Base-by-base conservation (phyloP, 139 green algal genomes). In the Picochlorum sp. region DNA sequence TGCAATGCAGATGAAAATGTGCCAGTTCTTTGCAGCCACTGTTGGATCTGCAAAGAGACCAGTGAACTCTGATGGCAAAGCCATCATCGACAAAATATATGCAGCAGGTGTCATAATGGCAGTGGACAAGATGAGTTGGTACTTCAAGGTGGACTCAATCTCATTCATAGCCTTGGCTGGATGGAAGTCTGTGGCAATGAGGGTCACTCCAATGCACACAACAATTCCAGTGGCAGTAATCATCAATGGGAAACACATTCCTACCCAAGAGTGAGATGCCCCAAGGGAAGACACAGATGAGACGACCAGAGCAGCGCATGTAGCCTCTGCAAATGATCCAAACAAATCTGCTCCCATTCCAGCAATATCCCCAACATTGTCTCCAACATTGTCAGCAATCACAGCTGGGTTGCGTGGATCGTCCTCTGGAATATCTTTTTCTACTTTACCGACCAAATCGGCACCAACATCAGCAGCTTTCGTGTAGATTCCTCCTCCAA, bases 331-430 rank as follows among this genome's bases (percentile, higher is more conserved):
- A 62, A 98, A 97, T 10, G 89, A 96, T 56, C 92, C 92, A 58
- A 98, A 98, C 61, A 98, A 84, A 64, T 98, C 92, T 49, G 92
- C 87, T 49, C 92, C 92, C 92, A 98, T 98, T 67, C 92, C 92
- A 50, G 92, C 92, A 69, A 98, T 97, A 76, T 98, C 92, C 47
- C 92, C 92, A 26, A 98, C 92, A 64, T 98, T 98, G 85, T 98
- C 92, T 58, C 92, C 92, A 47, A 98, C 92, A 62, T 98, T 98
- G 75, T 98, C 92, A 58, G 90, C 90, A 83, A 98, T 97, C 20
- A 95, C 89, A 32, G 92, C 94, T 52, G 94, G 94, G 85, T 99
- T 99, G 44, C 94, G 77, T 8, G 94, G 94, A 77, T 99, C 94
- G 63, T 99, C 94, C 83, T 99, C 94, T 6, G 94, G 91, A 66